A percentile compares a stretch with the other conserved stretches of the same genome.
phyloP scores from a whole-genome alignment of 257 asterid genomes.

The Scutellaria baicalensis region DNA sequence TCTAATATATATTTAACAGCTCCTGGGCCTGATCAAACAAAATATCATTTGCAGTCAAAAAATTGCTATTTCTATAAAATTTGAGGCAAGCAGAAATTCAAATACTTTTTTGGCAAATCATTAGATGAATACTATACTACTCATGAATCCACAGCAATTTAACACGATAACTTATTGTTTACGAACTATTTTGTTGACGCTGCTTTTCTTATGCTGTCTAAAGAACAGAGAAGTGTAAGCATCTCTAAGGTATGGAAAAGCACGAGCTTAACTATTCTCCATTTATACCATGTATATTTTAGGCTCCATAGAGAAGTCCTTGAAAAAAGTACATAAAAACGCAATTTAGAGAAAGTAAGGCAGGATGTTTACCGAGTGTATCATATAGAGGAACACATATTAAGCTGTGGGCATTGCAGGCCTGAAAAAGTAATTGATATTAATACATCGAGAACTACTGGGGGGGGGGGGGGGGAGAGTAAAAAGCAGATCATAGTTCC shows the following conservation, averaged over 20 bases:
- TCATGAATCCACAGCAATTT: neutral
- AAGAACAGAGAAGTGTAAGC: too few species aligned
- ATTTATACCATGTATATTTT: neutral
- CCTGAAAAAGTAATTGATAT: slow-evolving; percentile 34
- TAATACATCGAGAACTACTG: neutral
- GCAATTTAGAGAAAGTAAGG: neutral
- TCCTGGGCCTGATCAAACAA: slow-evolving; percentile 56
- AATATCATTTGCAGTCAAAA: neutral
- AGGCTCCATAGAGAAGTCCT: neutral
- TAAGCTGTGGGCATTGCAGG: slow-evolving; percentile 73
- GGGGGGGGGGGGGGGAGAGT: too few species aligned
- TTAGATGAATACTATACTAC: too few species aligned
- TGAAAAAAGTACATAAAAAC: neutral
- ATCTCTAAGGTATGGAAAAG: too few species aligned
- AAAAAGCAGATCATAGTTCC: neutral
- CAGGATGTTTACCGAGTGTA: slow-evolving; percentile 63
- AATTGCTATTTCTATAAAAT: neutral
- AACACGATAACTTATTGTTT: too few species aligned
- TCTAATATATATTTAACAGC: slow-evolving; percentile 78
- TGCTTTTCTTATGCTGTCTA: too few species aligned
- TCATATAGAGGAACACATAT: slow-evolving; percentile 94
- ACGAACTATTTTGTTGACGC: too few species aligned
- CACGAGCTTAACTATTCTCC: neutral
- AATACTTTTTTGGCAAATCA: too few species aligned
- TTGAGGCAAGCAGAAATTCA: neutral